Base-by-base conservation (phyloP, 1,284 basidiomycete species). In the Bondarzewia mesenterica region DNA sequence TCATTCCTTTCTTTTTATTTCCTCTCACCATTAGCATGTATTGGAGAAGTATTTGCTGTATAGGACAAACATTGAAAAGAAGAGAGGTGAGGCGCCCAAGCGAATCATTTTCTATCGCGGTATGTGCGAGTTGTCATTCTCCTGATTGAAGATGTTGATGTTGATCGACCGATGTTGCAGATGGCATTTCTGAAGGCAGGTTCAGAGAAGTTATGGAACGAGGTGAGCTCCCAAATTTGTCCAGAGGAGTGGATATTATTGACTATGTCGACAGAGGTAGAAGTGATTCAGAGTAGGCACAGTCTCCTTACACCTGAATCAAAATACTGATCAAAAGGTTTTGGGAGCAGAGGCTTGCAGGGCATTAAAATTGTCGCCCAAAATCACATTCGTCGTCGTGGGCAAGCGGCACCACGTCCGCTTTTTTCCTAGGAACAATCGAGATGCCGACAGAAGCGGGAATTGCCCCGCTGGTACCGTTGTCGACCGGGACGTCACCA, bases 131-230 rank as follows among this genome's bases (percentile, higher is more conserved):
- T 48, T 38, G n/a, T 53, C 29, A 52, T 48, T n/a, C 37, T 15
- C 8, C 25, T 12, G 44, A 44, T 4, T 53, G 16, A 29, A 37
- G 47, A n/a, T 38, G 46, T 47, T 3, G 54, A 18, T 29, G 32
- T 49, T 15, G 37, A 29, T n/a, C n/a, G n/a, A n/a, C n/a, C n/a
- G 35, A 47, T 15, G 37, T 27, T 54, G 12, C 52, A 84, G 85
- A 89, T 58, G 86, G 87, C 57, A 86, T 89, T 20, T 87, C 84
- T 6, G 86, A 89, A 63, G 86, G 87, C 3, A 84, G 89, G 54
- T 89, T 89, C 58, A 68, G 73, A 50, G 73, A 82, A 44, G 86
- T 89, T 3, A 62, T 86, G 7, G 77, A 83, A 0, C 57, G 65
- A 55, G 82, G 82, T 80, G 43, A 40, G 67, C 23, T 27, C 15